Percentiles rank a stretch among this genome's conserved stretches.
phyloP scores from a whole-genome alignment of 345 rosid genomes.

The Excoecaria cochinchinensis region DNA sequence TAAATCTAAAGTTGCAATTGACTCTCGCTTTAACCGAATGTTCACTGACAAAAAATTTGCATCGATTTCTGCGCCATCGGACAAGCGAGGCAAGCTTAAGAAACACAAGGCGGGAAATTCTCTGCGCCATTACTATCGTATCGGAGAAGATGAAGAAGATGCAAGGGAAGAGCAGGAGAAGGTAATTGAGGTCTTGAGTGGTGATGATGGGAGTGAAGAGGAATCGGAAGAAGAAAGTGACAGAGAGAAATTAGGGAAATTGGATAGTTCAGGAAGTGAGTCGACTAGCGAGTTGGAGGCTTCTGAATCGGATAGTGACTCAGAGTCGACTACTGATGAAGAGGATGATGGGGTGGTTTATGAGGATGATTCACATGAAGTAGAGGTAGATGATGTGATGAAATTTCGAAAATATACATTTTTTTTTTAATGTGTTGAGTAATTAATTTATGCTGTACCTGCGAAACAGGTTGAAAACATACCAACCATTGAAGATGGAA shows the following conservation, averaged over 20 bases:
- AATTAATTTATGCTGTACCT: constrained; percentile 8
- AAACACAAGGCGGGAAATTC: constrained; percentile 33
- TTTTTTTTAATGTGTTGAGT: constrained; percentile 3
- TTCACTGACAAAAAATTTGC: constrained; percentile 59
- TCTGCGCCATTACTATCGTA: constrained; percentile 65
- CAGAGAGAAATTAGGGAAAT: constrained; percentile 23
- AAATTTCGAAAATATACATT: neutral
- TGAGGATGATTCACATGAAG: constrained; percentile 52
- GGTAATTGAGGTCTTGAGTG: neutral
- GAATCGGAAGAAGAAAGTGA: constrained; percentile 33
- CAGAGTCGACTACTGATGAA: constrained; percentile 42
- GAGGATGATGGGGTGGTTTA: constrained; percentile 53
- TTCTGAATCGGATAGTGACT: constrained; percentile 21
- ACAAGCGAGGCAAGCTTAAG: constrained; percentile 78
- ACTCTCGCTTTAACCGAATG: constrained; percentile 61
- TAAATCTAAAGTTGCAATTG: constrained; percentile 64
- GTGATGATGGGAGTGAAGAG: constrained; percentile 10
- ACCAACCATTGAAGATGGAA: constrained; percentile 59
- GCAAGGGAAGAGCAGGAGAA: neutral
- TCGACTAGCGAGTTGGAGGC: constrained; percentile 17
- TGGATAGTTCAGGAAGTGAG: constrained; percentile 19
- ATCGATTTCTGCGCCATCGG: constrained; percentile 54
- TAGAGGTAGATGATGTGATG: constrained; percentile 29
- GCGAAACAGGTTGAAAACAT: constrained; percentile 61
- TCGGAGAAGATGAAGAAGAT: constrained; percentile 33